Evolutionary conservation across 805 yeast species (phyloP), one percentile per base, ranked within the genome.

Genomic region (Metschnikowia vanudenii): DNA sequence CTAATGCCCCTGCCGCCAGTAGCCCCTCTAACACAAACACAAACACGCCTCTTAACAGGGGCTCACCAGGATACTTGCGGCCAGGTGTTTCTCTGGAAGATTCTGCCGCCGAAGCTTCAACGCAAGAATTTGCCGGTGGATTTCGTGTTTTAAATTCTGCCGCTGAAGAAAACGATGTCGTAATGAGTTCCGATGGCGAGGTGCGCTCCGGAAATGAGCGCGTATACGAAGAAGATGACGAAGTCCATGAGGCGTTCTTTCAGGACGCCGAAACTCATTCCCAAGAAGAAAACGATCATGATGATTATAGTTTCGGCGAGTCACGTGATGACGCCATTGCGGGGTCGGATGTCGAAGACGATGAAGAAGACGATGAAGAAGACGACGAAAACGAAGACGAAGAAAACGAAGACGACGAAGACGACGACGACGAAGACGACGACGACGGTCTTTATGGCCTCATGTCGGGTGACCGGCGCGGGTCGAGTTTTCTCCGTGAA

Each of bases 401-500:
- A 12, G 38, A 37, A 16, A 51, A 42, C 10, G 48, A 37, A 4
- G 47, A 39, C 10, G 50, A 41, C 7, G 46, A 37, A 12, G 50
- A 41, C 4, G 42, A 45, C n/a, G 56, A 47, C 8, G 40, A 33
- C 3, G 42, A 28, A 14, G 39, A 50, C 12, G 58, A 41, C 0
- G 55, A 45, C 11, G 50, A 37, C 20, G 53, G 33, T 1, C 61
- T 57, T 17, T 59, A 43, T 3, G 56, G 52, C 5, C 19, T 41
- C 17, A 32, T 45, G 43, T 19, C 37, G 14, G 55, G 34, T 9
- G 36, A 31, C 41, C 41, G 41, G 13, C 41, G 38, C 9, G 48
- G 48, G 19, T 20, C 44, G 20, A 31, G 41, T 14, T 31, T 52
- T 24, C 43, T 53, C 12, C 52, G 54, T 5, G 49, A 35, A 18